These are phyloP conservation scores for Microdochium nivale DNA, from an alignment of 2,329 filamentous ascomycete genomes.

Conservation along the genomic window DNA sequence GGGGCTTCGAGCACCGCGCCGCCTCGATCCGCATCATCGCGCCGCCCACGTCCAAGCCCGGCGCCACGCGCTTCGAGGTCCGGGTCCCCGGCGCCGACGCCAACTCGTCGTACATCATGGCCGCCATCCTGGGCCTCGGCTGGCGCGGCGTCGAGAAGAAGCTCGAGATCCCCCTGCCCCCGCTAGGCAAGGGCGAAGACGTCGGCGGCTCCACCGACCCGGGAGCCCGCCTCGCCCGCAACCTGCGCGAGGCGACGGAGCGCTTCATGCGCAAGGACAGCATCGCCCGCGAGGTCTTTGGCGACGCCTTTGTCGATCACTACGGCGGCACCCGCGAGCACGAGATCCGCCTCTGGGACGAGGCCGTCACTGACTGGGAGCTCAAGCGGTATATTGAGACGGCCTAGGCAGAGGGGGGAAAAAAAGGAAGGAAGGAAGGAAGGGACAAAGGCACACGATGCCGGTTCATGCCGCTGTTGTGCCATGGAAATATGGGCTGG, in stretches of 20 bases:
- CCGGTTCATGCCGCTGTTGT: too few relatives aligned
- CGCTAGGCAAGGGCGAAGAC: constrained; percentile 76
- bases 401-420: constrained; percentile 31
- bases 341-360: constrained; percentile 84
- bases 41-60: constrained; percentile 75
- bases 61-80: constrained; percentile 86
- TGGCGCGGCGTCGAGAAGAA: constrained; percentile 92
- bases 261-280: constrained; percentile 71
- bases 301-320: constrained; percentile 92
- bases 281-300: constrained; percentile 87
- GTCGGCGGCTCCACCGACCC: constrained; percentile 64
- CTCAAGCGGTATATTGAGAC: constrained; percentile 71
- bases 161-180: constrained; percentile 71
- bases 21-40: constrained; percentile 86
- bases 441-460: too few relatives aligned
- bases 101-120: constrained; percentile 80
- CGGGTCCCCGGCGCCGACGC: constrained; percentile 91
- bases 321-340: constrained; percentile 89
- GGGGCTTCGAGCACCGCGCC: constrained; percentile 91
- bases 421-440: too few relatives aligned
- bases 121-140: constrained; percentile 78
- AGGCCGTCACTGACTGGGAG: constrained; percentile 94
- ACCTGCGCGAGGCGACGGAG: constrained; percentile 72
- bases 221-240: constrained; percentile 75
- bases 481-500: too few relatives aligned